phyloP scores from a whole-genome alignment of 805 yeast genomes.

The Zygotorulaspora sp. region DNA sequence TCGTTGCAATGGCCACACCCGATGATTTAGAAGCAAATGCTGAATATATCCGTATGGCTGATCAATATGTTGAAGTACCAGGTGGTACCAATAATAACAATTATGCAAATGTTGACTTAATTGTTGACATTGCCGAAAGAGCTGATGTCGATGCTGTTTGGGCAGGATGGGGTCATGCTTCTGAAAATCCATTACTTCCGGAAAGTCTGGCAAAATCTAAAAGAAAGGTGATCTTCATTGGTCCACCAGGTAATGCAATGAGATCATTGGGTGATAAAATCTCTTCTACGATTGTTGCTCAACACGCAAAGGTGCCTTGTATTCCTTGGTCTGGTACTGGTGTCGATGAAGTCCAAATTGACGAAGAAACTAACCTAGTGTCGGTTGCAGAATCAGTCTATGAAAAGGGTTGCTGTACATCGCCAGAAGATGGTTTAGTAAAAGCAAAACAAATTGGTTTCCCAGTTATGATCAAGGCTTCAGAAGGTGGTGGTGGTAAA shows the following conservation, averaged over 20 bases:
- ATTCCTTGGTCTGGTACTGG: conserved; percentile 99
- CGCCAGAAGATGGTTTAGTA: conserved; percentile 82
- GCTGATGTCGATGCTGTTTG: conserved; percentile 96
- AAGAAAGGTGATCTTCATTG: conserved; percentile 85
- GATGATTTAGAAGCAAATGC: conserved; percentile 96
- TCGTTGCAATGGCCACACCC: conserved; percentile 99
- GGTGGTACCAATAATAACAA: conserved; percentile 99
- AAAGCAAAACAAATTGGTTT: conserved; percentile 88
- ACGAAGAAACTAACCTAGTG: conserved; percentile 67
- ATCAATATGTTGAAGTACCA: conserved; percentile 95
- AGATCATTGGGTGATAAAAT: conserved; percentile 98
- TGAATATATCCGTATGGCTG: conserved; percentile 98
- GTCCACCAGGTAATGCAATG: conserved; percentile 99
- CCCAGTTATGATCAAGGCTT: conserved; percentile 98
- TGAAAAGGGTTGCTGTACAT: conserved; percentile 78
- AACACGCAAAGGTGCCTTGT: conserved; percentile 97
- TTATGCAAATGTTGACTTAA: conserved; percentile 95
- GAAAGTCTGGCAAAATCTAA: conserved; percentile 92
- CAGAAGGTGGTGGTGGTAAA: conserved; percentile 99
- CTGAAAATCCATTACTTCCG: conserved; percentile 95
- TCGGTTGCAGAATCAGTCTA: conserved; percentile 84
- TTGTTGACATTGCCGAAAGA: conserved; percentile 96
- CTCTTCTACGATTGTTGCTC: conserved; percentile 97
- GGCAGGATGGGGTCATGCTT: conserved; percentile 99
- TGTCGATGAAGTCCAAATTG: conserved; percentile 73